Evolutionary conservation across 1,284 basidiomycete species (phyloP).

Genomic region (Meripilus lineatus): DNA sequence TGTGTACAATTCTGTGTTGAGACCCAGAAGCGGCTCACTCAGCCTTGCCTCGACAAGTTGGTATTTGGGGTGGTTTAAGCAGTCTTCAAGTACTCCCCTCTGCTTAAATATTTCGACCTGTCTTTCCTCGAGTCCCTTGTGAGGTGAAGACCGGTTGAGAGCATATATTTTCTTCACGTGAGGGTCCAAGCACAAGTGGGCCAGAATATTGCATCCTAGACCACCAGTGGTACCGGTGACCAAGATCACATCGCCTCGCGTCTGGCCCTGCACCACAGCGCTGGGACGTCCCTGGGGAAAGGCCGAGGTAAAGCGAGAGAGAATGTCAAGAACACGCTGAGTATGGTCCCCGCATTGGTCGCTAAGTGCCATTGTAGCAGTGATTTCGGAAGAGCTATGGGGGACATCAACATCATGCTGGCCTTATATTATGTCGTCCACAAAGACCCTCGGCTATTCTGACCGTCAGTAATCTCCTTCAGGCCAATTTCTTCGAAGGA

Average conservation of each 20-base stretch:
- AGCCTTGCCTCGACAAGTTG: constrained; percentile 27
- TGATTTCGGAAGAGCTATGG: no score
- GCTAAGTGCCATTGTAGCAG: no score
- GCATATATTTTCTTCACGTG: constrained; percentile 19
- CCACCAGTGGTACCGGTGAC: constrained; percentile 23
- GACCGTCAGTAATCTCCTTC: no score
- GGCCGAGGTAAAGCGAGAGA: no score
- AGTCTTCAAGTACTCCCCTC: constrained; percentile 23
- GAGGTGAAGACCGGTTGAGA: constrained; percentile 14
- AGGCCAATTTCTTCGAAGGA: no score
- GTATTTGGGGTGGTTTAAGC: constrained; percentile 19
- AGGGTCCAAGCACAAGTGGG: constrained; percentile 7
- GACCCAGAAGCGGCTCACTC: constrained; percentile 21
- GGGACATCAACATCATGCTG: no score
- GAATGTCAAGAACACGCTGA: no score
- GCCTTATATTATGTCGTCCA: no score
- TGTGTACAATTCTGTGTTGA: constrained; percentile 19
- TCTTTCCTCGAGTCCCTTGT: constrained; percentile 10
- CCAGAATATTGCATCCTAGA: constrained; percentile 16
- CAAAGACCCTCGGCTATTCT: no score
- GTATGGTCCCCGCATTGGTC: no score
- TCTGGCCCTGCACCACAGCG: no score
- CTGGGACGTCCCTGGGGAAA: no score
- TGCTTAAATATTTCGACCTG: constrained; percentile 20
- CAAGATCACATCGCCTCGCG: constrained; percentile 20